These are phyloP conservation scores for Candida hungchunana DNA, from an alignment of 805 yeast genomes.

Conservation along the genomic window DNA sequence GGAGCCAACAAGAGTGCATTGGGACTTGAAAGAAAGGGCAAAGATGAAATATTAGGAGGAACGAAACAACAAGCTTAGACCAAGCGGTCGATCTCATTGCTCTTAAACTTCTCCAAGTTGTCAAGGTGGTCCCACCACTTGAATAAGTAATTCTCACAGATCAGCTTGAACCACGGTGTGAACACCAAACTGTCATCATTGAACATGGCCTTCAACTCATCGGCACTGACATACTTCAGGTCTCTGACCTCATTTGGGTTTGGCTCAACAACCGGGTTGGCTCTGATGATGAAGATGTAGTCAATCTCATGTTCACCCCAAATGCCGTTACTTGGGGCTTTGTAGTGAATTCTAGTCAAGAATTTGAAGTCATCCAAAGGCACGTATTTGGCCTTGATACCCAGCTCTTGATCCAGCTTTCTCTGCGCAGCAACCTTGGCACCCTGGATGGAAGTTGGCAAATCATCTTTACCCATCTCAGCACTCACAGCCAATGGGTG, in stretches of 20 bases:
- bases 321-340: slow-evolving; percentile 72
- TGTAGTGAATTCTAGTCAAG: slow-evolving; percentile 91
- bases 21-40: no score
- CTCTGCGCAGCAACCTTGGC: slow-evolving; percentile 87
- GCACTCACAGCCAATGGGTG: slow-evolving; percentile 85
- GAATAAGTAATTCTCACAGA: slow-evolving; percentile 86
- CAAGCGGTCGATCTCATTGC: slow-evolving; percentile 31
- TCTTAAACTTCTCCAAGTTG: slow-evolving; percentile 45
- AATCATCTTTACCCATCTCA: slow-evolving; percentile 63
- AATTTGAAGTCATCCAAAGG: slow-evolving; percentile 71
- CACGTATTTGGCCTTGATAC: slow-evolving; percentile 58
- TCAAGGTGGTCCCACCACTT: slow-evolving; percentile 89
- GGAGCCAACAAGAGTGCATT: not conserved
- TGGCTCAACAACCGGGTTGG: slow-evolving; percentile 48
- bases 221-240: slow-evolving; percentile 63
- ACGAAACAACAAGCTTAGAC: slow-evolving; percentile 13
- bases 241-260: slow-evolving; percentile 87
- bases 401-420: slow-evolving; percentile 89
- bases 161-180: slow-evolving; percentile 98
- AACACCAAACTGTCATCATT: slow-evolving; percentile 59
- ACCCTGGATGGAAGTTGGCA: slow-evolving; percentile 66
- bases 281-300: slow-evolving; percentile 76
- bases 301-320: slow-evolving; percentile 99
- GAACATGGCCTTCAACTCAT: slow-evolving; percentile 74
- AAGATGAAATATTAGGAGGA: no score